These are phyloP conservation scores for Rheum nobile DNA, from an alignment of 148 eudicot genomes.

Conservation along the genomic window DNA sequence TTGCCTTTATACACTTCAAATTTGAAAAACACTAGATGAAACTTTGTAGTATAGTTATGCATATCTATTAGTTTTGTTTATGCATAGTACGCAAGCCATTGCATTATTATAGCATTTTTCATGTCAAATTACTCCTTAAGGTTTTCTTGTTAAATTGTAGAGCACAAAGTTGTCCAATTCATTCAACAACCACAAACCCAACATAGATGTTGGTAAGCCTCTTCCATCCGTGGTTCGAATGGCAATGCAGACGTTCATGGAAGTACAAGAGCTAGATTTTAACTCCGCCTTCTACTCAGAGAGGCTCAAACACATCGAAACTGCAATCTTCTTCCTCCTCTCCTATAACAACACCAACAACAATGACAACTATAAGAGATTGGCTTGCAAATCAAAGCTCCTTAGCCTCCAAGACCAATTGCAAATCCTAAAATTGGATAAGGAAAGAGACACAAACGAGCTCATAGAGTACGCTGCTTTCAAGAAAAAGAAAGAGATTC, in stretches of 20 bases:
- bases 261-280: constrained; percentile 12
- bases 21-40: too few species aligned
- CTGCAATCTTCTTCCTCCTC: constrained; percentile 15
- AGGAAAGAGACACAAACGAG: constrained; percentile 14
- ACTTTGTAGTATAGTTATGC: not conserved
- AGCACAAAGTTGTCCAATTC: constrained; percentile 12
- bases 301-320: constrained; percentile 14
- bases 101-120: too few species aligned
- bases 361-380: not conserved
- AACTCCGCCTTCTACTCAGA: constrained; percentile 10
- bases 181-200: constrained; percentile 24
- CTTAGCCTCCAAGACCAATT: constrained; percentile 11
- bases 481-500: constrained; percentile 1
- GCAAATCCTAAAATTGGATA: constrained; percentile 15
- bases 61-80: not conserved
- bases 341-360: constrained; percentile 11
- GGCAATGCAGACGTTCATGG: constrained; percentile 28
- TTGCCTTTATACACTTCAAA: too few species aligned
- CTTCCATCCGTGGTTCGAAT: constrained; percentile 19
- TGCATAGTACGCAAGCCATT: too few species aligned
- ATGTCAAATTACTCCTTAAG: not conserved
- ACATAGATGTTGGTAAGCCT: constrained; percentile 12
- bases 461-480: constrained; percentile 14
- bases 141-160: not conserved
- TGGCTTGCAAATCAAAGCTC: constrained; percentile 2